Base-by-base conservation (phyloP, 2,329 filamentous ascomycete genomes). In the Eutypa lata region DNA sequence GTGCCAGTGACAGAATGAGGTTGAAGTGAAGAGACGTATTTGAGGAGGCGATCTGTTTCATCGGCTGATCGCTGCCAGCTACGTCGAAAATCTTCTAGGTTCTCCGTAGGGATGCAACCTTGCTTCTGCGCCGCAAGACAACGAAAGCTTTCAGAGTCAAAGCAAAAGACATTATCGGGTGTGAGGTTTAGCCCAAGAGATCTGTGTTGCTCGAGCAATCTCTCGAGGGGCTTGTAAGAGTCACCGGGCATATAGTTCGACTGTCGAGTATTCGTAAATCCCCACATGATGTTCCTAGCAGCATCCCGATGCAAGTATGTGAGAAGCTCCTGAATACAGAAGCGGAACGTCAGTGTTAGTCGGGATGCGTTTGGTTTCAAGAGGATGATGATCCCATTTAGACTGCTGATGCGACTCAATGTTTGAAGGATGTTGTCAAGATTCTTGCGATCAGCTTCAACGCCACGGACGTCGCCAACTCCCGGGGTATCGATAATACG, bases 101-200 rank as follows among this genome's bases (percentile, higher is more conserved):
- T 61, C 6, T 53, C 57, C 60, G 74, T 65, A 8, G 57, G 49
- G 18, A 68, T 43, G 3, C 53, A 16, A 14, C 57, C 65, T 10
- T 69, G 57, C 53, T 71, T 71, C 35, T 54, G 54, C 1, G 72
- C 71, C 2, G 73, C 73, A 0, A 76, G 61, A 47, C 65, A 76
- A 5, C 72, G 70, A 53, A 76, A 76, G 35, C 69, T 71, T 58
- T 76, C 72, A 1, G 72, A 75, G 53, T 76, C 73, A 45, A 76
- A 76, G 54, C 71, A 76, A 52, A 71, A 77, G 3, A 50, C 48
- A 1, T 62, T 65, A 3, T 65, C 70, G 5, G 42, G 64, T 35
- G n/a, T 57, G 2, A 74, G 60, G 0, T 50, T 53, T 3, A 73
- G 49, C 2, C 63, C 60, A n/a, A 72, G 53, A 16, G 68, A 62